Evolutionary conservation across 352 stramenopile species (phyloP).

Genomic region (Saprolegnia diclina): DNA sequence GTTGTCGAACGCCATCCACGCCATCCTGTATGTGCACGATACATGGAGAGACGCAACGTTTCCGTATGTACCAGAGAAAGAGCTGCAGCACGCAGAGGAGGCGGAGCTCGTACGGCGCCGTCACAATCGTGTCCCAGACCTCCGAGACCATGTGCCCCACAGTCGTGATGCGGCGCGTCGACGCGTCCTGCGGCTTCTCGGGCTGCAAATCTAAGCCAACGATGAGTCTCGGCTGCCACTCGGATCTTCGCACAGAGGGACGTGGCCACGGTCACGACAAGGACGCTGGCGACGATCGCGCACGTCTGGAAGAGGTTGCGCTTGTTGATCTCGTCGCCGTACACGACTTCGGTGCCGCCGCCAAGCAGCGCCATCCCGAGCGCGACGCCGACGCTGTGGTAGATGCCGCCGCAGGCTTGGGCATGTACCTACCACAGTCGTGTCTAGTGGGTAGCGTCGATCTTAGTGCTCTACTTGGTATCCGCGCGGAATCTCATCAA

Average conservation of each 20-base stretch:
- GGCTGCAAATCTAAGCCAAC: conserved; percentile 32
- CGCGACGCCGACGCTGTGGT: conserved; percentile 53
- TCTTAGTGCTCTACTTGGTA: conserved; percentile 37
- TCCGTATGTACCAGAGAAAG: conserved; percentile 44
- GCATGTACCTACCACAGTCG: conserved; percentile 45
- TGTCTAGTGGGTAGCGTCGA: neutral
- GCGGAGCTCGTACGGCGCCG: conserved; percentile 55
- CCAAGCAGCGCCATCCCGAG: conserved; percentile 58
- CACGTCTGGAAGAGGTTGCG: conserved; percentile 62
- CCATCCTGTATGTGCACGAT: conserved; percentile 35
- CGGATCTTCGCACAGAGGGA: conserved; percentile 35
- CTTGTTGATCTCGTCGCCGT: conserved; percentile 59
- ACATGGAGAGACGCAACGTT: neutral
- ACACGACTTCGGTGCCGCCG: conserved; percentile 61
- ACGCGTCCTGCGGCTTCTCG: conserved; percentile 55
- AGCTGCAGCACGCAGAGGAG: conserved; percentile 67
- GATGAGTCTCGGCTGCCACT: neutral
- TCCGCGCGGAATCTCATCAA: conserved; percentile 69
- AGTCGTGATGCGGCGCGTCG: conserved; percentile 42
- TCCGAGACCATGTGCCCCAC: conserved; percentile 50
- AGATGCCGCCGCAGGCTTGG: conserved; percentile 60
- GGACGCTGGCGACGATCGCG: conserved; percentile 41
- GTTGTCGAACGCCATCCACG: conserved; percentile 66
- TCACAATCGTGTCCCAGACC: conserved; percentile 54
- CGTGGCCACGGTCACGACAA: conserved; percentile 44